Evolutionary conservation across 306 rosid species (phyloP), one percentile per base, ranked within the genome.

Genomic region (Vigna mungo): DNA sequence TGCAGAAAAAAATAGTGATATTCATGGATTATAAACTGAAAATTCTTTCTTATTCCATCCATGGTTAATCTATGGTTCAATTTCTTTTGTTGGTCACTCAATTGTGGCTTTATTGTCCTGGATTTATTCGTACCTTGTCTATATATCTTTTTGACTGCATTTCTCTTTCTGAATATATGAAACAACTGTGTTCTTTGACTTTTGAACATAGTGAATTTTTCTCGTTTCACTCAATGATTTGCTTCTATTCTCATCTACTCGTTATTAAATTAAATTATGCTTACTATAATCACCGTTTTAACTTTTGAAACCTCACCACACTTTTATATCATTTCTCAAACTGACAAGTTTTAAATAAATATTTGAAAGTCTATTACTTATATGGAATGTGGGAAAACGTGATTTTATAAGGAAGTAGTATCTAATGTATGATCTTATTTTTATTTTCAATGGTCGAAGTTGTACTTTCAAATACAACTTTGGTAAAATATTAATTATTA

Each of bases 121-220:
- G 20, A 32, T 71, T 21, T 41, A 23, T 55, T 12, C 64, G 30
- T 54, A 23, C 55, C 23, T 69, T 49, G 20, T 20, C 41, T 27
- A 8, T 17, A 27, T 21, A 34, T 34, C 6, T 20, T 0, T 59
- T 21, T 68, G 0, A 41, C n/a, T 52, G 39, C 63, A 30, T 2
- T 60, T 61, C 7, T 54, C 41, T 13, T 10, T 49, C 27, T 6
- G n/a, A 20, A 51, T 23, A 44, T 60, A 47, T 1, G 9, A 16
- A 30, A 18, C 71, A 61, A 56, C 39, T 80, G 47, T 55, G 79
- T 34, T 67, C 34, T 4, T 81, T 80, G 12, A 54, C 2, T 54
- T 56, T 56, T 56, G 12, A 55, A 55, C 23, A 18, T 11, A 9
- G 3, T 53, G 27, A 21, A 18, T 17, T 53, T 53, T 8, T 53